Base-by-base conservation (phyloP, 2,329 filamentous ascomycete species). In the Xylogone sp. region DNA sequence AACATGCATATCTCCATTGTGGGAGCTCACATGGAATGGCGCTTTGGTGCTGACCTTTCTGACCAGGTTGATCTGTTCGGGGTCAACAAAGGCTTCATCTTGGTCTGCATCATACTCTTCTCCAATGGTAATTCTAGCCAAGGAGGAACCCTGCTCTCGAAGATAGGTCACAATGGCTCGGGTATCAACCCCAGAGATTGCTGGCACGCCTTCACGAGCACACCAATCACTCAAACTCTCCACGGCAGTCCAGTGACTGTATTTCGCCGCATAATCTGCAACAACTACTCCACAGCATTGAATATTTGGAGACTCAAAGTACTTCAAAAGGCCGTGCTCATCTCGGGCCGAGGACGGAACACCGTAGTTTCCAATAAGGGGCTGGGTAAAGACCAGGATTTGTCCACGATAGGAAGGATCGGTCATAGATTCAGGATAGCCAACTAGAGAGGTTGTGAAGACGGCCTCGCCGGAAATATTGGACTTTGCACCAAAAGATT, bases 61-160 rank as follows among this genome's bases (percentile, higher is more conserved):
- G 63, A 97, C 94, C 58, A 97, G 78, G 78, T 99, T 96, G 75
- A 97, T 96, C 74, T 93, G 90, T 69, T 90, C 90, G 10, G 94
- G 94, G 69, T 99, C 94, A 66, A 96, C 77, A 71, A 90, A 99
- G 59, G 92, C 87, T 76, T 97, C 94, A 64, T 97, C 94, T 76
- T 99, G 90, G 65, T 97, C 93, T 59, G 92, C 93, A 72, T 99
- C 94, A 70, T 99, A 99, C 76, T 97, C 92, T 68, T 97, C 94
- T 62, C 94, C 94, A 64, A 96, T 86, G 43, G 91, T 89, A 73
- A 99, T 96, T 67, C 90, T 85, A 63, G 93, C 94, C 48, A 99
- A 84, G 51, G 93, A 97, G 43, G 93, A 97, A 71, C 94, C 94
- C 72, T 94, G 89, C 79, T 99, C 94, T 69, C 94, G 90, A 63